Percentiles rank a stretch among this genome's conserved stretches.
These are phyloP conservation scores for Cryptosporidium xiaoi DNA, from an alignment of 169 alveolate species.

Conservation along the genomic window DNA sequence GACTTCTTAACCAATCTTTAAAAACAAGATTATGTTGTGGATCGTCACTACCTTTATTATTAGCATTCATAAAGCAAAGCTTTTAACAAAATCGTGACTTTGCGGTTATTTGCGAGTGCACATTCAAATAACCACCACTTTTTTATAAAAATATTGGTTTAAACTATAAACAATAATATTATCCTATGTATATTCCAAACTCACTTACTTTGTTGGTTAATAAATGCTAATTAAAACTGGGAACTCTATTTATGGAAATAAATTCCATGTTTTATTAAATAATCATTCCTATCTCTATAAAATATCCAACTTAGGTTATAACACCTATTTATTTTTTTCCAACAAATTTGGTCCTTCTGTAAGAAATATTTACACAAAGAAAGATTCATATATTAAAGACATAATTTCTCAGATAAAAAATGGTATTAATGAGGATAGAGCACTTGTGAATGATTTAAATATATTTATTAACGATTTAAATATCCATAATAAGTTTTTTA, in stretches of 20 bases:
- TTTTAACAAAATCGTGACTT: neutral
- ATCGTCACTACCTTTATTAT: neutral
- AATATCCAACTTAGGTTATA: no score
- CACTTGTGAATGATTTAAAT: slow-evolving; percentile 13
- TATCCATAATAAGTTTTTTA: neutral
- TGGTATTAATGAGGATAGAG: slow-evolving; percentile 16
- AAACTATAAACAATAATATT: no score
- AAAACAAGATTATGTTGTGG: neutral
- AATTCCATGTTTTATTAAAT: no score
- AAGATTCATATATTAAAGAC: slow-evolving; percentile 6
- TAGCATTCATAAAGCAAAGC: neutral
- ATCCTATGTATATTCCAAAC: no score
- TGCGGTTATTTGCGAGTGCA: neutral
- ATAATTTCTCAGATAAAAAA: slow-evolving; percentile 18
- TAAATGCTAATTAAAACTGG: no score
- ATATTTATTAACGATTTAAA: neutral
- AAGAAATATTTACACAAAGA: neutral
- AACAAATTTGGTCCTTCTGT: neutral
- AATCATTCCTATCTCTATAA: no score
- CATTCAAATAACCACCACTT: no score
- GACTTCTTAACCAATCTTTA: slow-evolving; percentile 20
- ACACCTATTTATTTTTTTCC: no score
- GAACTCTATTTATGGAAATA: no score
- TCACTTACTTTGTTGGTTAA: no score
- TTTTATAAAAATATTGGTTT: no score